Conservation (phyloP, 2,329 filamentous ascomycete species). For the Hymenoscyphus linearis region DNA sequence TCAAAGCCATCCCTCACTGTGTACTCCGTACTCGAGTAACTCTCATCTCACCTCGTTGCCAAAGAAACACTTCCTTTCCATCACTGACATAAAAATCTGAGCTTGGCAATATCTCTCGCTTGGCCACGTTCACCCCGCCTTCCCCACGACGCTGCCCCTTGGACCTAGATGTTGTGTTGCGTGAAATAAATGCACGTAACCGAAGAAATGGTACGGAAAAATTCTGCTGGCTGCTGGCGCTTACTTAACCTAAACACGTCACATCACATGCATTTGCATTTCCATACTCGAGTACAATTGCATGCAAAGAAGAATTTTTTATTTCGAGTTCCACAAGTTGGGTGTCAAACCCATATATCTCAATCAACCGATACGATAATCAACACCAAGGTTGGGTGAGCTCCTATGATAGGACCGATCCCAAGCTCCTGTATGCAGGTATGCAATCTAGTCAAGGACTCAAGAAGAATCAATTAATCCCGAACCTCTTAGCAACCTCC, state of each 20-base stretch:
- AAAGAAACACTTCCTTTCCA: background rate
- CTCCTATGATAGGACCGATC: slow-evolving; percentile 6
- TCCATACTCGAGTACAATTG: too few relatives aligned
- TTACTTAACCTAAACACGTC: too few relatives aligned
- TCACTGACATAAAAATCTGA: background rate
- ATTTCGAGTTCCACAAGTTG: background rate
- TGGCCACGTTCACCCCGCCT: background rate
- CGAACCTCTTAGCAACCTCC: slow-evolving; percentile 46
- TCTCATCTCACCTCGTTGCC: background rate
- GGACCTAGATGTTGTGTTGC: background rate
- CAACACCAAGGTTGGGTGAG: slow-evolving; percentile 2
- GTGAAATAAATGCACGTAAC: slow-evolving; percentile 3
- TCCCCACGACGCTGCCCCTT: background rate
- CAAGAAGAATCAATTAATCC: slow-evolving; percentile 17
- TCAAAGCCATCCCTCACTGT: slow-evolving; percentile 1
- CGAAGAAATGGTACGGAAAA: background rate
- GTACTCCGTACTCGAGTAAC: background rate
- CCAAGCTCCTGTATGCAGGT: background rate
- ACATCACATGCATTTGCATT: slow-evolving; percentile 9
- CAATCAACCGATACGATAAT: background rate
- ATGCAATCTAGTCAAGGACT: slow-evolving; percentile 2
- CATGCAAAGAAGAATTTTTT: background rate
- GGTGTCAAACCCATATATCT: background rate
- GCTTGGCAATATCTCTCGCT: background rate
- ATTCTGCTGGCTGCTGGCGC: background rate